Percentiles rank a stretch among this genome's conserved stretches.
These are phyloP conservation scores for Pinus tabuliformis DNA, from an alignment of 75 land plant species.

Conservation along the genomic window DNA sequence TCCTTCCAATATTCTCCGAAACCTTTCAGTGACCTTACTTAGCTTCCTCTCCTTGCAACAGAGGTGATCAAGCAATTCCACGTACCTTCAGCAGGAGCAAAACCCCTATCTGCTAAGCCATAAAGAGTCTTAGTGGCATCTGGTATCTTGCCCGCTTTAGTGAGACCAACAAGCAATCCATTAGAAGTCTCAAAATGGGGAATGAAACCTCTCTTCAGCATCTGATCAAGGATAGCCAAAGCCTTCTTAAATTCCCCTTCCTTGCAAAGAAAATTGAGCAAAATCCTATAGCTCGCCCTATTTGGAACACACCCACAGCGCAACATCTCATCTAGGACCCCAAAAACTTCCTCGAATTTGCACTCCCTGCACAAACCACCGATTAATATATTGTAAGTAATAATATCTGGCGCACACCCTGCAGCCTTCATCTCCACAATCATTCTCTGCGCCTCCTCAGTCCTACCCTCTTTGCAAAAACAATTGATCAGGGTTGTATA, in stretches of 20 bases:
- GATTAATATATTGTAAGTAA: slow-evolving; percentile 56
- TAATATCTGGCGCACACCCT: slow-evolving; percentile 37
- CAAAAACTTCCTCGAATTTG: slow-evolving; percentile 51
- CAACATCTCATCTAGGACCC: slow-evolving; percentile 51
- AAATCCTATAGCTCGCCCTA: slow-evolving; percentile 63
- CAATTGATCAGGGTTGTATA: slow-evolving; percentile 52
- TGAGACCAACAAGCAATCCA: slow-evolving; percentile 45
- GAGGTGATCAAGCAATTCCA: slow-evolving; percentile 40
- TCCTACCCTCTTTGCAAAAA: slow-evolving; percentile 32
- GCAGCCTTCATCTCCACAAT: slow-evolving; percentile 48
- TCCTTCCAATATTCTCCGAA: slow-evolving; percentile 9
- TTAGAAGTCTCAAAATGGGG: slow-evolving; percentile 70
- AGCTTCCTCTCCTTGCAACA: slow-evolving; percentile 57
- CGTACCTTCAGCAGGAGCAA: slow-evolving; percentile 40
- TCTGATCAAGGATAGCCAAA: slow-evolving; percentile 40
- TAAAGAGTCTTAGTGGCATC: slow-evolving; percentile 42
- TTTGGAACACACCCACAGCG: slow-evolving; percentile 41
- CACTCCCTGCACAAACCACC: slow-evolving; percentile 50
- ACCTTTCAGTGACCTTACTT: slow-evolving; percentile 31
- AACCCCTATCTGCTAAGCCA: slow-evolving; percentile 43
- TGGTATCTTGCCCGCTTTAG: slow-evolving; percentile 38
- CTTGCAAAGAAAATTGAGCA: slow-evolving; percentile 53
- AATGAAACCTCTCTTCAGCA: slow-evolving; percentile 53
- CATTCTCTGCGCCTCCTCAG: slow-evolving; percentile 42
- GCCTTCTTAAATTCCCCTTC: slow-evolving; percentile 50